These are phyloP conservation scores for Phytomonas sp. DNA, from an alignment of 208 protist species.

Conservation along the genomic window DNA sequence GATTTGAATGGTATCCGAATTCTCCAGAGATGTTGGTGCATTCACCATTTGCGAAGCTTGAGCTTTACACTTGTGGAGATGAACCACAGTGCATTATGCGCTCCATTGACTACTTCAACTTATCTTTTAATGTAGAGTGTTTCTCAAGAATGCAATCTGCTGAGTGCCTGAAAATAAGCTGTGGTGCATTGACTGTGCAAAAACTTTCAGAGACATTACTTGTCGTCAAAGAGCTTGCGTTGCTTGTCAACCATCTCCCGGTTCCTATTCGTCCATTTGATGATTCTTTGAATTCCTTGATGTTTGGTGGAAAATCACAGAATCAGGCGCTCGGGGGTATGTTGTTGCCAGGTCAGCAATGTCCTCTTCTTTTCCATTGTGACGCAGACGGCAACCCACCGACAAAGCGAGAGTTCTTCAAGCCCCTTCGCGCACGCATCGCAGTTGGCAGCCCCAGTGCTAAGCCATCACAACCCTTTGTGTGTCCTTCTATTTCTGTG, in stretches of 20 bases:
- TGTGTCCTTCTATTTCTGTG: conserved; percentile 16
- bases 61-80: background rate
- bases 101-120: background rate
- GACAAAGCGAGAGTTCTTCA: background rate
- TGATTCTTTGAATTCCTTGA: background rate
- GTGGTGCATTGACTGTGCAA: background rate
- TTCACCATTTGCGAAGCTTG: background rate
- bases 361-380: background rate
- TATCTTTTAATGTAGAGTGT: background rate
- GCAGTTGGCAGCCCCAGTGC: background rate
- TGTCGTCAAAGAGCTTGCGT: background rate
- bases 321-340: background rate
- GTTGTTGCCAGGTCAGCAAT: background rate
- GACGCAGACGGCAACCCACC: background rate
- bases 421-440: background rate
- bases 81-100: background rate
- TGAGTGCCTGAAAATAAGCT: background rate
- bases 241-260: background rate
- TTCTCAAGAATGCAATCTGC: background rate
- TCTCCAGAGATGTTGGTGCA: background rate
- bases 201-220: background rate
- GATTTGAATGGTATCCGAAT: background rate
- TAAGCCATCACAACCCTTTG: conserved; percentile 20
- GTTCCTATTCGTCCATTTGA: background rate
- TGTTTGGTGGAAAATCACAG: background rate